Conservation (phyloP, 2,329 filamentous ascomycete species). For the Phialemonium atrogriseum region DNA sequence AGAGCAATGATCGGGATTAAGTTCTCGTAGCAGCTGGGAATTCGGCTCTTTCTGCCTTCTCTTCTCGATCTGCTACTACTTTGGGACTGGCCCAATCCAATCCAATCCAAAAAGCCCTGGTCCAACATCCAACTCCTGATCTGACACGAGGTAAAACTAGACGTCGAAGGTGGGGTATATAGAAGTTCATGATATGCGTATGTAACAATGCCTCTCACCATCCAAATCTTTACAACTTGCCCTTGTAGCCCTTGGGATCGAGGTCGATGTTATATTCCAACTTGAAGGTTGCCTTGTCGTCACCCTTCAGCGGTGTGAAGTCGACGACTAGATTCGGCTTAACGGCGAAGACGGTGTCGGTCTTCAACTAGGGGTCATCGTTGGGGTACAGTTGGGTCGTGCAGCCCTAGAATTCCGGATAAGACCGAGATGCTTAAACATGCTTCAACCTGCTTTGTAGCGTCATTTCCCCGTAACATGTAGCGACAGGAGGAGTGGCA, state of each 20-base stretch:
- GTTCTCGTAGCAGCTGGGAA: too few relatives aligned
- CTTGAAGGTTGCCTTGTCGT: slow-evolving; percentile 25
- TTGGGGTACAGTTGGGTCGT: slow-evolving; percentile 62
- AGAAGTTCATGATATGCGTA: too few relatives aligned
- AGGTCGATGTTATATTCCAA: slow-evolving; percentile 28
- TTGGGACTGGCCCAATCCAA: too few relatives aligned
- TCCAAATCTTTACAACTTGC: slow-evolving; percentile 12
- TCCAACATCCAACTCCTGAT: too few relatives aligned
- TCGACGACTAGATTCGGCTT: slow-evolving; percentile 28
- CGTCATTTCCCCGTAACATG: slow-evolving; percentile 18
- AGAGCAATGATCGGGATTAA: too few relatives aligned
- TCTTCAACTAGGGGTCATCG: slow-evolving; percentile 43
- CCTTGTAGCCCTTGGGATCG: slow-evolving; percentile 21
- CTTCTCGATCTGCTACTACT: too few relatives aligned
- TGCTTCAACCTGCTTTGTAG: slow-evolving; percentile 7
- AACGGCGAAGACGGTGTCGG: slow-evolving; percentile 30
- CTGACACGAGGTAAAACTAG: too few relatives aligned
- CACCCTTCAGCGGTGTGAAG: slow-evolving; percentile 23
- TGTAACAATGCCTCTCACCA: too few relatives aligned
- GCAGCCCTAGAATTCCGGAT: slow-evolving; percentile 48
- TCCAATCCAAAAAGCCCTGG: too few relatives aligned
- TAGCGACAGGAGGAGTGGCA: slow-evolving; percentile 13
- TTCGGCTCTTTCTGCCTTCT: too few relatives aligned
- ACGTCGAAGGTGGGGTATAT: too few relatives aligned
- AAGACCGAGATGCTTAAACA: slow-evolving; percentile 7